Evolutionary conservation across 2,329 filamentous ascomycete genomes (phyloP), one percentile per base, ranked within the genome.

Genomic region (Scedosporium apiospermum): DNA sequence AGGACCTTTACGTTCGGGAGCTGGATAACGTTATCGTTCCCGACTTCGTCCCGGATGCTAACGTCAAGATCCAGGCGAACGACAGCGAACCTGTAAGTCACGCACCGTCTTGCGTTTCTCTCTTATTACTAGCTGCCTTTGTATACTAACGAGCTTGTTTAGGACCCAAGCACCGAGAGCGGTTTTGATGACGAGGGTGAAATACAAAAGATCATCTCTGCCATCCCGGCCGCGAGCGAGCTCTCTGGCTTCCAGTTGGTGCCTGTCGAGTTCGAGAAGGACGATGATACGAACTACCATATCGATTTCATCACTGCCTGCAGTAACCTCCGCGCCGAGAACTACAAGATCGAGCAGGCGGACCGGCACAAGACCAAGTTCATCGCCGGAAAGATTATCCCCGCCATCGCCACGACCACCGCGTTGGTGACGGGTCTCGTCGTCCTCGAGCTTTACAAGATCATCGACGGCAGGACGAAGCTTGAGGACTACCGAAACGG

Each of bases 401-500:
- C 95, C 23, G 95, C 95, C 57, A 99, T 99, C 75, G 95, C 95
- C 55, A 99, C 95, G 3, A 98, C 95, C 0, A 99, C 95, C 2
- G 93, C 95, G 3, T 81, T 99, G 63, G 93, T 98, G 12, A 99
- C 95, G 2, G 95, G 95, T 64, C 82, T 99, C 57, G 92, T 99
- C 61, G 84, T 96, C 16, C 79, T 99, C 57, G 95, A 99, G 79
- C 79, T 98, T 58, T 97, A 91, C 87, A 99, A 99, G 85, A 85
- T 99, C 66, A 82, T 99, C 57, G 95, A 98, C 71, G 93, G 92
- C 72, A 97, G 99, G 82, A 85, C 83, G n/a, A 91, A 98, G 69
- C 88, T 97, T 67, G 95, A 98, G 78, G 90, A 98, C 77, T 99
- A 96, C 87, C 98, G 98, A 85, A 99, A 99, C 72, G 95, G 95